Evolutionary conservation across 2,329 filamentous ascomycete genomes (phyloP).

Genomic region (Bimuria novae-zelandiae): DNA sequence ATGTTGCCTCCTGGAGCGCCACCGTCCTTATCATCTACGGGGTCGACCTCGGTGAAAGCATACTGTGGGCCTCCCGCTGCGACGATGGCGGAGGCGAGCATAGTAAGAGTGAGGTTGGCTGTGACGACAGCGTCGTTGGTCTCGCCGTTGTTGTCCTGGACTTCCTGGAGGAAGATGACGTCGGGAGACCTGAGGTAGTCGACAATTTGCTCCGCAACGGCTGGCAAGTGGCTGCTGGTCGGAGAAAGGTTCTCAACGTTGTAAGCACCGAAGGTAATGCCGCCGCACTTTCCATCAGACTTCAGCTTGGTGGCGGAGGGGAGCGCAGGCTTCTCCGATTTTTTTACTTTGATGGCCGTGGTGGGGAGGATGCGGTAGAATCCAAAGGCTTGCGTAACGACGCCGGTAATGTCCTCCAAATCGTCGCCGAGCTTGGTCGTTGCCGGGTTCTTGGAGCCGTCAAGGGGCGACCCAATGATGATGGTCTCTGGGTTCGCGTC

Average conservation of each 20-base stretch:
- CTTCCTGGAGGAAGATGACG: constrained; percentile 70
- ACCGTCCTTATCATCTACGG: constrained; percentile 65
- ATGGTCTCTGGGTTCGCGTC: constrained; percentile 74
- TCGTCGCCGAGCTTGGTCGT: constrained; percentile 67
- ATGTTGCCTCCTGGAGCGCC: constrained; percentile 74
- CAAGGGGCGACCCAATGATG: constrained; percentile 66
- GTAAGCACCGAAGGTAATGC: constrained; percentile 68
- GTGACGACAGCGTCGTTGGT: constrained; percentile 63
- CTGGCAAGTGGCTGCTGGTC: constrained; percentile 58
- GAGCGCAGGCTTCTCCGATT: constrained; percentile 51
- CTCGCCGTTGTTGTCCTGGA: constrained; percentile 69
- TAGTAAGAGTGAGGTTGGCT: constrained; percentile 63
- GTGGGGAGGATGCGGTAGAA: constrained; percentile 71
- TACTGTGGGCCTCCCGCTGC: constrained; percentile 58
- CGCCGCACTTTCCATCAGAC: constrained; percentile 62
- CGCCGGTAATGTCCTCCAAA: constrained; percentile 69
- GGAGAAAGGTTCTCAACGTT: constrained; percentile 72
- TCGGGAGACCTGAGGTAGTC: constrained; percentile 66
- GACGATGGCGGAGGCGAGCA: constrained; percentile 60
- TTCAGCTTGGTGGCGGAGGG: constrained; percentile 58
- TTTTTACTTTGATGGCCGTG: constrained; percentile 58
- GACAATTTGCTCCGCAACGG: constrained; percentile 68
- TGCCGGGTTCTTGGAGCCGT: constrained; percentile 64
- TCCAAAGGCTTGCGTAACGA: constrained; percentile 68
- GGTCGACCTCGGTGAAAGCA: constrained; percentile 63